Base-by-base conservation (phyloP, 345 rosid genomes). In the Citrus sp. region DNA sequence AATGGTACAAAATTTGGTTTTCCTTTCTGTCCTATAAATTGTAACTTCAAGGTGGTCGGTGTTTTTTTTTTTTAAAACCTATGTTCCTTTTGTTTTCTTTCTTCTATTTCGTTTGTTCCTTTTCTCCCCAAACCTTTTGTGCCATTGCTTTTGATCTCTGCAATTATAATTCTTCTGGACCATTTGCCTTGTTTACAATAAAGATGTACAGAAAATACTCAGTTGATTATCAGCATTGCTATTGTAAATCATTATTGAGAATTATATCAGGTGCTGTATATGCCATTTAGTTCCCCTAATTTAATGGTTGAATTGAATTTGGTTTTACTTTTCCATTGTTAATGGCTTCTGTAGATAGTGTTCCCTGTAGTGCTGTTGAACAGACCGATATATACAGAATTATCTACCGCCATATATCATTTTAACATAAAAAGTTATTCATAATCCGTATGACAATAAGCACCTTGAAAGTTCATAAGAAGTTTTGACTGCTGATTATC, bases 1-100 rank as follows among this genome's bases (percentile, higher is more conserved):
- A 81, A 81, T 81, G 86, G 91, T 87, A 86, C 56, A 69, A 4
- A 46, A 46, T 71, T 74, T 32, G 58, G 68, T 16, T 40, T 71
- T 55, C 6, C 27, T n/a, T 34, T 60, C 74, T 34, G 62, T 7
- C 22, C 58, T 25, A 49, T 27, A 70, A 18, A 28, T 46, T 25
- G 25, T 55, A 76, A 34, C 72, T 56, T 84, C 28, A 46, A n/a
- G 9, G 58, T 51, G 68, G 58, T 54, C 8, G 56, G 5, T 34
- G 25, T 25, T 42, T 64, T 51, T 49, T 49, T 72, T 63, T 34
- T 56, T 70, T 35, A 0, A 35, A 16, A 9, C 58, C 58, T 54
- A 25, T 21, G 59, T 38, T 27, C 42, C 13, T 21, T 34, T 40
- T 34, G 16, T 66, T 64, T 35, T 12, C 4, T 70, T 49, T 65